Evolutionary conservation across 768 basidiomycete species (phyloP), one percentile per base, ranked within the genome.

Genomic region (Mycena epipterygia): DNA sequence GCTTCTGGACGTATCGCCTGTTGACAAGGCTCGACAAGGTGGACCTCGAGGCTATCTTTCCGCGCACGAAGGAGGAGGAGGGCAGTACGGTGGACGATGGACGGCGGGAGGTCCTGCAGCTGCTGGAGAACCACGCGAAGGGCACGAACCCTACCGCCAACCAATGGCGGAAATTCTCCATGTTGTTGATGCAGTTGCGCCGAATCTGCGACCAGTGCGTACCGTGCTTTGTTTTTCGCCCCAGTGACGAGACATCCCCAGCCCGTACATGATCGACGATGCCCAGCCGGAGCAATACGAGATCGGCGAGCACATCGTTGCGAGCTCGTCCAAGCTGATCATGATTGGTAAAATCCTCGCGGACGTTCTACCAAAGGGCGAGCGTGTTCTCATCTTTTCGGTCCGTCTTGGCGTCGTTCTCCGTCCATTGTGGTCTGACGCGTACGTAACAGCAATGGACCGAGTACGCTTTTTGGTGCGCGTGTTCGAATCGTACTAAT

Each of bases 191-290:
- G 83, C 91, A 93, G 78, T 81, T 93, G 14, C 85, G 91, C 51
- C 87, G 88, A 82, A 86, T 91, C 55, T 93, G 92, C 78, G 90
- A 91, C 74, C 92, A 93, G 87, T 89, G 71, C 35, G 88, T 76
- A 4, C 19, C 21, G 8, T 37, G 61, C 44, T 23, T 30, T 12
- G 17, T 30, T 33, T 63, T 27, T 29, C 23, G 3, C 14, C 27
- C 23, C 6, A 25, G 29, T 32, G 19, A 32, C 48, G 21, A 56
- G 19, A 25, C 12, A 32, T 5, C 3, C 56, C 1, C 65, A 89
- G 89, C 68, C 89, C 89, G 17, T 91, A 90, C 73, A 65, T 89
- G 46, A 77, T 91, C 0, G 80, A 82, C 11, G 82, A 85, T 42
- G 87, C 87, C 6, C 78, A 87, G 39, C 88, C 90, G 3, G 79